A percentile compares a stretch with the other conserved stretches of the same genome.
Conservation (phyloP, 352 stramenopile species). For the Phytophthora ramorum region DNA sequence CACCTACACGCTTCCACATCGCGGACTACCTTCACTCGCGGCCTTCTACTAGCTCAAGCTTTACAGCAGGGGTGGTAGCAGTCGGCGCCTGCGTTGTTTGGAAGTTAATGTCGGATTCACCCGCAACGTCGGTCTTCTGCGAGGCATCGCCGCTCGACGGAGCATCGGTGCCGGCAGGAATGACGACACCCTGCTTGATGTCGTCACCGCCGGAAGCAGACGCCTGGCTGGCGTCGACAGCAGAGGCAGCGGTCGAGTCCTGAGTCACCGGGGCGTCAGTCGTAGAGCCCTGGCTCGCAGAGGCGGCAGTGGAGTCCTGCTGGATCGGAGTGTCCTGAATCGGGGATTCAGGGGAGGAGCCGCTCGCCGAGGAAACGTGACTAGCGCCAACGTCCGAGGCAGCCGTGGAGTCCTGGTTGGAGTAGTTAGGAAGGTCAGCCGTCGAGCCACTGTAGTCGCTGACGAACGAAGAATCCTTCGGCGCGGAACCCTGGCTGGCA, state of each 20-base stretch:
- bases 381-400: slow-evolving; percentile 13
- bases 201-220: slow-evolving; percentile 4
- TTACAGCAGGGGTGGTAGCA: slow-evolving; percentile 4
- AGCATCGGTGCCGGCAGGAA: slow-evolving; percentile 6
- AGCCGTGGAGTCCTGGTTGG: slow-evolving; percentile 4
- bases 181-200: slow-evolving; percentile 5
- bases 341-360: not conserved
- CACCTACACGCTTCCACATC: no score
- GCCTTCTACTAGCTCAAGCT: no score
- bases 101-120: slow-evolving; percentile 6
- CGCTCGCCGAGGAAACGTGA: slow-evolving; percentile 7
- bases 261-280: slow-evolving; percentile 4
- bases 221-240: slow-evolving; percentile 5
- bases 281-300: not conserved
- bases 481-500: slow-evolving; percentile 1
- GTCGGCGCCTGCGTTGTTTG: slow-evolving; percentile 6
- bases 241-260: not conserved
- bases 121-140: slow-evolving; percentile 13
- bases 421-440: not conserved
- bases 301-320: not conserved
- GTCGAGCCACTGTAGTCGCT: slow-evolving; percentile 1
- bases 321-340: slow-evolving; percentile 3
- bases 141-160: slow-evolving; percentile 5
- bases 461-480: slow-evolving; percentile 1
- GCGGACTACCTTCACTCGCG: no score